Percentiles rank a stretch among this genome's conserved stretches.
Evolutionary conservation across 2,329 filamentous ascomycete genomes (phyloP).

Genomic region (Penicillium sp.): DNA sequence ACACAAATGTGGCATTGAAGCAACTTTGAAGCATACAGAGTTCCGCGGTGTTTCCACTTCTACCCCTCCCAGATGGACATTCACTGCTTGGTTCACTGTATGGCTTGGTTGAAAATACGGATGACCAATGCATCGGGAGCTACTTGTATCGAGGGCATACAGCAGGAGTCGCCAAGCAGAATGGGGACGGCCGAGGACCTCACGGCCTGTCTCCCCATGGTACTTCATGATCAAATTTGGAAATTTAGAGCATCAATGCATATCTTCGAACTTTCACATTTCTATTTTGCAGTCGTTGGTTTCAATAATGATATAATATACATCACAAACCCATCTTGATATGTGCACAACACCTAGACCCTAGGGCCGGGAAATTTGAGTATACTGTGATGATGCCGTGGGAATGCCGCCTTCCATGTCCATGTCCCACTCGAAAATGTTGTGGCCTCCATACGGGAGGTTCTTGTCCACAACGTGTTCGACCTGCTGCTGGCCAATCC

Average conservation of each 20-base stretch:
- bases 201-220: not conserved
- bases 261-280: not conserved
- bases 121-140: not conserved
- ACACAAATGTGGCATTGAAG: not conserved
- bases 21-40: not conserved
- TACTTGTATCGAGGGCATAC: not conserved
- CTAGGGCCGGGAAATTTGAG: not conserved
- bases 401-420: slow-evolving; percentile 32
- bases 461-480: slow-evolving; percentile 4
- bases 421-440: slow-evolving; percentile 27
- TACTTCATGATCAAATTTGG: not conserved
- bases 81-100: not conserved
- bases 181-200: not conserved
- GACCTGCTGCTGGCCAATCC: slow-evolving; percentile 35
- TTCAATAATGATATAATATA: not conserved
- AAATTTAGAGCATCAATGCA: not conserved
- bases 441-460: slow-evolving; percentile 7
- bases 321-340: not conserved
- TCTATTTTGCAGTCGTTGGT: not conserved
- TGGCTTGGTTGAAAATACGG: not conserved
- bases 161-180: not conserved
- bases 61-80: not conserved
- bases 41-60: not conserved
- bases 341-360: not conserved
- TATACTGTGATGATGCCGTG: slow-evolving; percentile 23